Conservation (phyloP, 108 stramenopile species). For the Seminavis robusta region DNA sequence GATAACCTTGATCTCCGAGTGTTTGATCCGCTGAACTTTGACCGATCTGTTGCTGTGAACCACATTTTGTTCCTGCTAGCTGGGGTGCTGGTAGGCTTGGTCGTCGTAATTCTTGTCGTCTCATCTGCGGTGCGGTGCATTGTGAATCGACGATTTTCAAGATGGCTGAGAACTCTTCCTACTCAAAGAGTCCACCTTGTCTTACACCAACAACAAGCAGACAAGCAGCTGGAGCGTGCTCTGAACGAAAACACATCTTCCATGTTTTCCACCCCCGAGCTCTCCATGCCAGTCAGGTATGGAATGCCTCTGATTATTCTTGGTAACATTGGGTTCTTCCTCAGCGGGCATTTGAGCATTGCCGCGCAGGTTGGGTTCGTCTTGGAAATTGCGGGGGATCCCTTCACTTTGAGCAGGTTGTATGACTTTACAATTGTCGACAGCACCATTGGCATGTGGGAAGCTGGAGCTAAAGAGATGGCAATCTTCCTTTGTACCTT, state of each 20-base stretch:
- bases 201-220: slow-evolving; percentile 15
- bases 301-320: slow-evolving; percentile 57
- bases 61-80: slow-evolving; percentile 39
- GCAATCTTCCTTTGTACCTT: slow-evolving; percentile 68
- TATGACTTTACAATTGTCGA: slow-evolving; percentile 67
- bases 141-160: slow-evolving; percentile 34
- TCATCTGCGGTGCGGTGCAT: slow-evolving; percentile 23
- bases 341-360: slow-evolving; percentile 64
- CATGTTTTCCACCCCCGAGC: slow-evolving; percentile 36
- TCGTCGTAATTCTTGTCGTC: slow-evolving; percentile 21
- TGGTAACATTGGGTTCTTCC: slow-evolving; percentile 64
- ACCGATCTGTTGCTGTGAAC: slow-evolving; percentile 10
- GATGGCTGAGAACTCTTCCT: slow-evolving; percentile 49
- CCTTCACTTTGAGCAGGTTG: slow-evolving; percentile 38
- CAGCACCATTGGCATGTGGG: slow-evolving; percentile 57
- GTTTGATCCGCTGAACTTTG: slow-evolving; percentile 29
- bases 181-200: slow-evolving; percentile 10
- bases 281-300: slow-evolving; percentile 37
- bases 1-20: slow-evolving; percentile 18
- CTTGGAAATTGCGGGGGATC: slow-evolving; percentile 48
- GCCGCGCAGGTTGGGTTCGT: slow-evolving; percentile 60
- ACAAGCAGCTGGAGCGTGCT: slow-evolving; percentile 17
- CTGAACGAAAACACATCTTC: slow-evolving; percentile 42
- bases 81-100: slow-evolving; percentile 15
- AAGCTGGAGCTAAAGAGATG: slow-evolving; percentile 55